These are phyloP conservation scores for Colletotrichum sp. DNA, from an alignment of 2,329 filamentous ascomycete species.

Conservation along the genomic window DNA sequence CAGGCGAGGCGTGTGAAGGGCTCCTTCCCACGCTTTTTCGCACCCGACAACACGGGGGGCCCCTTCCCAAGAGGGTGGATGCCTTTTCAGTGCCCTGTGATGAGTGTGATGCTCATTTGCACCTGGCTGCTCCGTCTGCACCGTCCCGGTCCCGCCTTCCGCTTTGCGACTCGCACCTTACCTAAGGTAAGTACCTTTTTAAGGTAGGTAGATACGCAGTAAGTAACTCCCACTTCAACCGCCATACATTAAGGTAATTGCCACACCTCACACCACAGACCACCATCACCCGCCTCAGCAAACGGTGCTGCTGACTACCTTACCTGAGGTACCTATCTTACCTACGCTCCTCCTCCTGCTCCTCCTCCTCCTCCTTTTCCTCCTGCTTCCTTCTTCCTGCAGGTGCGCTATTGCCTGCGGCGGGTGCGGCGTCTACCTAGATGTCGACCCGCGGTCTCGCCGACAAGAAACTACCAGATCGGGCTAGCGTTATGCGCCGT, in stretches of 20 bases:
- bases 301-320: not conserved
- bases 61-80: not conserved
- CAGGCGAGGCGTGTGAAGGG: not conserved
- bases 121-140: not conserved
- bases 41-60: slow-evolving; percentile 3
- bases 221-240: not conserved
- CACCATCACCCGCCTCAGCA: not conserved
- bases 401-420: not conserved
- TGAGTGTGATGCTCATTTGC: not conserved
- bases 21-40: not conserved
- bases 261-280: not conserved
- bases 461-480: not conserved
- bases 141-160: not conserved
- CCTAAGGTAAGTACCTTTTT: not conserved
- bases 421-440: not conserved
- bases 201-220: not conserved
- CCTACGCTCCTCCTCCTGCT: too few species aligned
- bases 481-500: not conserved
- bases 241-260: not conserved
- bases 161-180: not conserved
- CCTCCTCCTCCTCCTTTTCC: not conserved
- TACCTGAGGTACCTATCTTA: not conserved
- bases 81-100: not conserved
- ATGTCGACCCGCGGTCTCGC: not conserved
- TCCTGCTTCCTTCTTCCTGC: not conserved